Evolutionary conservation across 106 monocot genomes (phyloP).

Genomic region (Allium fistulosum): DNA sequence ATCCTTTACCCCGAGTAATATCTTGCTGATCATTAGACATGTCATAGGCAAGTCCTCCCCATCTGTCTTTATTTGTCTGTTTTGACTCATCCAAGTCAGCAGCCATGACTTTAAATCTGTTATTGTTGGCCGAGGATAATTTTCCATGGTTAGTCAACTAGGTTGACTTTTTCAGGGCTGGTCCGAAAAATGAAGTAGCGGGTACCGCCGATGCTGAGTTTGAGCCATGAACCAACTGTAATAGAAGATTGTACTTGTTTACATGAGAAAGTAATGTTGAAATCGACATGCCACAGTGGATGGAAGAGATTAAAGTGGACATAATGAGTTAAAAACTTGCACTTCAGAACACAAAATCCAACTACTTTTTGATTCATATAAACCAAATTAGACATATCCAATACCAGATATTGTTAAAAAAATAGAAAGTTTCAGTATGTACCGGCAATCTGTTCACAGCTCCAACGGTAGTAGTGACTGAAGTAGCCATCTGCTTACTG

Average conservation of each 20-base stretch:
- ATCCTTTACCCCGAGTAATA: constrained; percentile 84
- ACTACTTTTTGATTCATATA: too few species aligned
- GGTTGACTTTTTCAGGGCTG: constrained; percentile 53
- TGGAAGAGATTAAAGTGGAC: background rate
- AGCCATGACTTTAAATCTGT: constrained; percentile 53
- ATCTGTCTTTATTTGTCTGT: constrained; percentile 58
- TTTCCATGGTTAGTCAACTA: constrained; percentile 30
- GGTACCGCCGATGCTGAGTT: constrained; percentile 24
- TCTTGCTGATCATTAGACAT: constrained; percentile 93
- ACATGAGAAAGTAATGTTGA: background rate
- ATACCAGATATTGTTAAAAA: background rate
- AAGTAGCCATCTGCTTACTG: constrained; percentile 7
- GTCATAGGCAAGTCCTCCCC: constrained; percentile 63
- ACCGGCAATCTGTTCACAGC: constrained; percentile 18
- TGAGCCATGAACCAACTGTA: constrained; percentile 41
- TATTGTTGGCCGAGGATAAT: constrained; percentile 14
- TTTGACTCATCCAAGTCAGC: constrained; percentile 69
- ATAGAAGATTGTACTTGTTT: background rate
- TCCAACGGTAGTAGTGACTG: constrained; percentile 10
- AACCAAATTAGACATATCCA: background rate
- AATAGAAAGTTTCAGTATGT: background rate
- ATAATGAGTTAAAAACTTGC: too few species aligned
- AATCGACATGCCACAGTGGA: background rate
- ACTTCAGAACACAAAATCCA: too few species aligned
- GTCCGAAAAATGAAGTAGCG: constrained; percentile 63